A percentile compares a stretch with the other conserved stretches of the same genome.
Evolutionary conservation across 139 green algal species (phyloP).

Genomic region (Closterium sp.): DNA sequence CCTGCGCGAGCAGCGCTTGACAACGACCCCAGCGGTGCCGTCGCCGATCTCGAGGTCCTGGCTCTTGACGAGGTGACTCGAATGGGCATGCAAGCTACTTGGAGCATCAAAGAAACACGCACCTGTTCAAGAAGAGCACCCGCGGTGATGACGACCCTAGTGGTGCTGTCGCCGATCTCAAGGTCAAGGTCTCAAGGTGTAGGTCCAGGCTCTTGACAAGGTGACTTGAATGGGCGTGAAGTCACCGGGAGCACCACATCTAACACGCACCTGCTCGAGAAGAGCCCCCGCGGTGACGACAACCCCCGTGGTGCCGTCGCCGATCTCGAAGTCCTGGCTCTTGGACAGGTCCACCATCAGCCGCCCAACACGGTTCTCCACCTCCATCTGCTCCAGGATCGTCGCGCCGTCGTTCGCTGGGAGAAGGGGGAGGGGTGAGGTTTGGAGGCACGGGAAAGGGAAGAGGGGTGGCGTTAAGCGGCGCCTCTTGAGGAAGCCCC

Average conservation of each 20-base stretch:
- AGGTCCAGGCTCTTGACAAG: slow-evolving; percentile 79
- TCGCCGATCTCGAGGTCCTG: slow-evolving; percentile 90
- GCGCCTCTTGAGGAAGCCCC: too few species aligned
- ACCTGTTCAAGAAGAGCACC: slow-evolving; percentile 69
- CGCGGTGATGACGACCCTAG: slow-evolving; percentile 78
- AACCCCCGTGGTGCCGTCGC: slow-evolving; percentile 87
- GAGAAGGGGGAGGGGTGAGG: not conserved
- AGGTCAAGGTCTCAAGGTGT: too few species aligned
- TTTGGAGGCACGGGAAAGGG: too few species aligned
- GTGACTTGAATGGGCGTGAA: too few species aligned
- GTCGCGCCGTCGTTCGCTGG: slow-evolving; percentile 85
- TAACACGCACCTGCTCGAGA: slow-evolving; percentile 65
- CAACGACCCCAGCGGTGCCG: slow-evolving; percentile 88
- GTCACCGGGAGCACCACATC: too few species aligned
- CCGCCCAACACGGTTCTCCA: slow-evolving; percentile 99
- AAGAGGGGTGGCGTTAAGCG: too few species aligned
- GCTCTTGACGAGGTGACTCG: too few species aligned
- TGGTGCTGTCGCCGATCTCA: slow-evolving; percentile 91
- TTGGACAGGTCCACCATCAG: slow-evolving; percentile 95
- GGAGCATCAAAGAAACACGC: too few species aligned
- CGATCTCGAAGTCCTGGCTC: slow-evolving; percentile 83
- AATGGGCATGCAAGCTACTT: too few species aligned
- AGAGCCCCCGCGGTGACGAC: slow-evolving; percentile 72
- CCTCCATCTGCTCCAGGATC: slow-evolving; percentile 99
- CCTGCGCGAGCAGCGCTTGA: slow-evolving; percentile 77